Conservation (phyloP, 805 yeast genomes). For the Metschnikowia noctiluminum region DNA sequence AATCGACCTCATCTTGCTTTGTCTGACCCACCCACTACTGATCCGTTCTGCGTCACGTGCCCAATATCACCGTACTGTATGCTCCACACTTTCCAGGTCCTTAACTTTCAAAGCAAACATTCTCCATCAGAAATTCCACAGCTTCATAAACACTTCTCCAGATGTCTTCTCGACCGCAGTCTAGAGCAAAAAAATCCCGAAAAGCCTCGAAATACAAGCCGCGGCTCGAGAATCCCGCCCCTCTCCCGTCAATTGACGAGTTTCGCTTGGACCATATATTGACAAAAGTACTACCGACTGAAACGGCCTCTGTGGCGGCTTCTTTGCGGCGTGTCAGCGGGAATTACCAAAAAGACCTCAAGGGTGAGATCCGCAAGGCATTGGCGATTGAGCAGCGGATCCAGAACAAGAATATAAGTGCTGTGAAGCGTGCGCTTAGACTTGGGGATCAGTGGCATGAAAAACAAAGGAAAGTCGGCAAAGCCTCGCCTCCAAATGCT, state of each 20-base stretch:
- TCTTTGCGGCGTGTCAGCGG: conserved; percentile 26
- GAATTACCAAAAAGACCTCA: conserved; percentile 36
- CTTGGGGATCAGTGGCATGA: conserved; percentile 15
- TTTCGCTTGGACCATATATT: conserved; percentile 33
- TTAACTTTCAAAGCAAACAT: neutral
- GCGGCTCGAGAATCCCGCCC: conserved; percentile 13
- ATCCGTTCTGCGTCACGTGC: neutral
- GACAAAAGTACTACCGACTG: conserved; percentile 21
- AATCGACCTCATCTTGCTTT: too few species aligned
- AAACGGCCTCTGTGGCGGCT: conserved; percentile 28
- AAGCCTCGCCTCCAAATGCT: neutral
- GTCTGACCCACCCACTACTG: neutral
- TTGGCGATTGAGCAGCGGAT: conserved; percentile 38
- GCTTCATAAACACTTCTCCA: neutral
- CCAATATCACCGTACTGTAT: neutral
- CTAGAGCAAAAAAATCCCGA: neutral
- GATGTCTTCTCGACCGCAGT: neutral
- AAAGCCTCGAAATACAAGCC: conserved; percentile 1
- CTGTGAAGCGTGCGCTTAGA: conserved; percentile 27
- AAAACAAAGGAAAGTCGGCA: neutral
- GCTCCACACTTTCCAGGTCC: neutral
- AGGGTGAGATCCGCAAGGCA: conserved; percentile 31
- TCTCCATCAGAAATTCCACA: neutral
- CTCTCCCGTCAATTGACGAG: conserved; percentile 21
- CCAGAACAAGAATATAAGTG: conserved; percentile 37